Conservation (phyloP, 257 asterid genomes). For the Penstemon barbatus region DNA sequence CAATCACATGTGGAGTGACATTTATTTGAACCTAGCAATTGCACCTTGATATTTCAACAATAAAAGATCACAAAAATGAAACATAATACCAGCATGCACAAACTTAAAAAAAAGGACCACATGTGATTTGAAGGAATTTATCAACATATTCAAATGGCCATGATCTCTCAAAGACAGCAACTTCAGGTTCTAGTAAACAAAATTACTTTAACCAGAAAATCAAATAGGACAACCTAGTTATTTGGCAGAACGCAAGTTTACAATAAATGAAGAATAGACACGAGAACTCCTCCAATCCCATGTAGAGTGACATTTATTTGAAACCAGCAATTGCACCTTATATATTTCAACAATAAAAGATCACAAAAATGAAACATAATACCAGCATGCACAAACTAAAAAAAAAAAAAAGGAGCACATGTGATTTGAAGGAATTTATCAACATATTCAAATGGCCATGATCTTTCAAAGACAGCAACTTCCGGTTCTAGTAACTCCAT, state of each 20-base stretch:
- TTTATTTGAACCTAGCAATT: background rate
- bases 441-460: background rate
- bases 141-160: background rate
- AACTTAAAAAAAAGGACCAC: too few relatives aligned
- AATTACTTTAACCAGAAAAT: background rate
- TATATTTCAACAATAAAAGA: background rate
- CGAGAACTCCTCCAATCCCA: background rate
- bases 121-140: constrained; percentile 1
- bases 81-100: background rate
- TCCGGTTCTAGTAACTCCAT: background rate
- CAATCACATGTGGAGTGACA: background rate
- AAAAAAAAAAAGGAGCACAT: too few relatives aligned
- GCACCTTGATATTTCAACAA: background rate
- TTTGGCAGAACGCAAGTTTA: background rate
- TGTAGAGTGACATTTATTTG: background rate
- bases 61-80: background rate
- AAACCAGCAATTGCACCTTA: background rate
- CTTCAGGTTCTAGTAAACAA: background rate
- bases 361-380: background rate
- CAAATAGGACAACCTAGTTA: background rate
- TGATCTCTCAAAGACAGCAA: background rate
- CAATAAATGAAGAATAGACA: background rate
- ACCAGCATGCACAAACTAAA: background rate
- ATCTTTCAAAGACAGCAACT: background rate
- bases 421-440: constrained; percentile 1